Evolutionary conservation across 371 early-diverging fungal species (phyloP), one percentile per base, ranked within the genome.

Genomic region (Mucor ambiguus): DNA sequence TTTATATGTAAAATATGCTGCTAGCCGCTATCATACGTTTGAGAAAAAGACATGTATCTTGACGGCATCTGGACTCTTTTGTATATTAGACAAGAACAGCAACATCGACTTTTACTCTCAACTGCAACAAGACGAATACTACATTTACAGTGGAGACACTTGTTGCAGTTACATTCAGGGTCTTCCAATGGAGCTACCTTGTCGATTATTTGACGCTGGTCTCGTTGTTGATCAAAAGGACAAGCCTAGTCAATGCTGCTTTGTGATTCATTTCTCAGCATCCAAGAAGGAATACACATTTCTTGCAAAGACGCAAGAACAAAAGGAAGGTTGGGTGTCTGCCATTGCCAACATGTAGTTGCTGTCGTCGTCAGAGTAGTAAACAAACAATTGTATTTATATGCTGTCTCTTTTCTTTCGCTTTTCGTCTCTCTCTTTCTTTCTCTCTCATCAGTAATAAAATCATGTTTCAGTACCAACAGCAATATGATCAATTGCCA

Each of bases 141-240:
- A 22, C 26, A 22, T 67, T n/a, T 67, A 61, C 18, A 67, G 61
- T 44, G 61, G 57, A 10, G 63, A 67, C 29, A 46, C 14, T 16
- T 67, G 62, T 20, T 56, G 63, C 20, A 18, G 24, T 22, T 44
- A 63, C 43, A 63, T 63, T 30, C 20, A 22, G 9, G 37, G 43
- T 20, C 30, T 56, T 10, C 35, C 46, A 37, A n/a, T 2, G 16
- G 46, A 60, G 3, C 29, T 60, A 20, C 60, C 57, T 1, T 32
- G 35, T 28, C 46, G 58, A 2, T 7, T 64, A 2, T 64, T 58
- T 49, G 37, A 64, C 3, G 4, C 32, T n/a, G 58, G 58, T 1
- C 24, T 58, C 18, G 22, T 44, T 3, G 29, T 20, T 8, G 46
- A 6, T 0, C 46, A 46, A 37, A 30, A 49, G 7, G 46, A 57